Percentiles rank a stretch among this genome's conserved stretches.
phyloP scores from a whole-genome alignment of 2,329 filamentous ascomycete species.

The Monilinia vaccinii-corymbosi region DNA sequence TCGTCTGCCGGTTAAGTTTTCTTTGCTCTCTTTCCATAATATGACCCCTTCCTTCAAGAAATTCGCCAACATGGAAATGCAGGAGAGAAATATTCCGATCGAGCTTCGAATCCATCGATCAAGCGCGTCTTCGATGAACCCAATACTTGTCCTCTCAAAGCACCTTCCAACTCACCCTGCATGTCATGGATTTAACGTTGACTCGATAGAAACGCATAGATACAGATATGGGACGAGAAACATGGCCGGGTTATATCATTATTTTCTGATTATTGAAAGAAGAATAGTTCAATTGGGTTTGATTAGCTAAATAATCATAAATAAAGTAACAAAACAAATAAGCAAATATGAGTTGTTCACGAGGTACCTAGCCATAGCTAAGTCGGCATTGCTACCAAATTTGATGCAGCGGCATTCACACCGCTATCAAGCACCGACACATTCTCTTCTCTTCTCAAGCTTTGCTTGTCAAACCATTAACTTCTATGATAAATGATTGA shows the following conservation, averaged over 20 bases:
- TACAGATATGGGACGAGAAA: background rate
- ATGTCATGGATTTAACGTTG: constrained; percentile 5
- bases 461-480: background rate
- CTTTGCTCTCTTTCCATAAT: constrained; percentile 16
- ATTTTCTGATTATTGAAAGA: background rate
- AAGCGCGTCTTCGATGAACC: constrained; percentile 19
- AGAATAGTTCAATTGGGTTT: background rate
- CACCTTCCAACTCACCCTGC: constrained; percentile 19
- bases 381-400: too few relatives aligned
- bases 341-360: background rate
- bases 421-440: background rate
- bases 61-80: background rate
- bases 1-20: constrained; percentile 8
- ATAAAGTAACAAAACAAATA: background rate
- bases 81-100: background rate
- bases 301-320: background rate
- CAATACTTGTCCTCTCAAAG: constrained; percentile 17
- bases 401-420: background rate
- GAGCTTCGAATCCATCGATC: constrained; percentile 15
- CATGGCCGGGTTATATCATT: constrained; percentile 1
- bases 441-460: too few relatives aligned
- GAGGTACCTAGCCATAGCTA: background rate
- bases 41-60: constrained; percentile 15
- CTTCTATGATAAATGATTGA: background rate
- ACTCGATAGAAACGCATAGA: background rate